Evolutionary conservation across 345 rosid genomes (phyloP).

Genomic region (Hevea brasiliensis): DNA sequence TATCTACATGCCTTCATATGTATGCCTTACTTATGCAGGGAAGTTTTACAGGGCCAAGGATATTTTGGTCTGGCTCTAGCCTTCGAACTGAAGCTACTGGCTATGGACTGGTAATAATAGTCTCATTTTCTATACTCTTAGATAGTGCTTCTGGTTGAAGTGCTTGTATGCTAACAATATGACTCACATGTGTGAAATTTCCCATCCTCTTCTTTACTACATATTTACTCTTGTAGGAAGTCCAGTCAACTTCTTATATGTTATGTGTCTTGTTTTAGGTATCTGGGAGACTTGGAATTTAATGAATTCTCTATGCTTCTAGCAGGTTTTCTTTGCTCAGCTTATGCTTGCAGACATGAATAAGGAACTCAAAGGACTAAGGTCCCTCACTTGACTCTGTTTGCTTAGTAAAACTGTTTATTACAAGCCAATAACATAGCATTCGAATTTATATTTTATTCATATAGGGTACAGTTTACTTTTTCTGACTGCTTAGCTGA

Average conservation of each 20-base stretch:
- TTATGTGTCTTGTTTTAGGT: neutral
- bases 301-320: conserved; percentile 31
- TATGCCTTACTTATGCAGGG: conserved; percentile 85
- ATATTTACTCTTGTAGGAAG: neutral
- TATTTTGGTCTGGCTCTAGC: conserved; percentile 97
- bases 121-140: conserved; percentile 19
- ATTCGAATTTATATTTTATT: neutral
- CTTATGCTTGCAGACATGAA: conserved; percentile 93
- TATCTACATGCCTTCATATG: conserved; percentile 39
- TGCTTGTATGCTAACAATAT: neutral
- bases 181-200: conserved; percentile 5
- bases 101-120: conserved; percentile 82
- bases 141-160: conserved; percentile 13
- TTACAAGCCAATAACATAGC: neutral
- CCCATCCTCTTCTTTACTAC: neutral
- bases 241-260: neutral
- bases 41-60: conserved; percentile 96
- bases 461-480: neutral
- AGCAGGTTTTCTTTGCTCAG: conserved; percentile 96
- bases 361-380: conserved; percentile 91
- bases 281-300: conserved; percentile 21
- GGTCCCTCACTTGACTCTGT: conserved; percentile 43
- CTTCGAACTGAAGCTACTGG: conserved; percentile 99
- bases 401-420: neutral
- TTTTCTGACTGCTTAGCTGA: neutral